Evolutionary conservation across 208 protist genomes (phyloP), one percentile per base, ranked within the genome.

Genomic region (Entamoeba invadens): DNA sequence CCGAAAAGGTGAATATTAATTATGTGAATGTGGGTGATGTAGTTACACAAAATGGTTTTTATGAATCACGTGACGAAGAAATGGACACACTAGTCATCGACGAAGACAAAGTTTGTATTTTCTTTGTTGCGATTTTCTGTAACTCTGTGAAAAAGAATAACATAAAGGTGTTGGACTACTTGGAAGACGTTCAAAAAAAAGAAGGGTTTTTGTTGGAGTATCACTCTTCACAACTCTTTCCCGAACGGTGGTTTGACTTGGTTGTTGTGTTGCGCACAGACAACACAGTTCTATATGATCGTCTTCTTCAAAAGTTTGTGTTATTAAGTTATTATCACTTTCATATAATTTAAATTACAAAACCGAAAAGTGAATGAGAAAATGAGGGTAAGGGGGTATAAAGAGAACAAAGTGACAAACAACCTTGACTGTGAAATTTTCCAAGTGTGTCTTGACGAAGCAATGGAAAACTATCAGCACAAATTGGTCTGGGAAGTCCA

Each of bases 381-480:
- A 87, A 87, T 87, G 12, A 87, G 12, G 1, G 38, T 87, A 87
- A 87, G 93, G 16, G 77, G 77, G 12, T 94, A 94, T 94, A 57
- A 94, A 57, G 31, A 87, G 92, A 92, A 94, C 8, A 94, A 94
- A 92, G 35, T 94, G 31, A 35, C 31, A 92, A 91, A 68, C 42
- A 94, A 94, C 92, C 31, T 94, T 94, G 93, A 94, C 42, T 68
- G 50, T 68, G 93, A 94, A 94, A 94, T 94, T 68, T 94, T 94
- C 42, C 45, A 91, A 92, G 25, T 94, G 87, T 92, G 46, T 92
- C 38, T 44, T 92, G 93, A 94, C 42, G 93, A 92, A 51, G 93
- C 93, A 94, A 91, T 92, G 57, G 93, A 94, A n/a, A 92, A n/a
- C 8, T 94, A 94, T n/a, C 45, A 94, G 35, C 45, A 94, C 38